These are phyloP conservation scores for Cucurbita ficifolia DNA, from an alignment of 306 rosid species.

Conservation along the genomic window DNA sequence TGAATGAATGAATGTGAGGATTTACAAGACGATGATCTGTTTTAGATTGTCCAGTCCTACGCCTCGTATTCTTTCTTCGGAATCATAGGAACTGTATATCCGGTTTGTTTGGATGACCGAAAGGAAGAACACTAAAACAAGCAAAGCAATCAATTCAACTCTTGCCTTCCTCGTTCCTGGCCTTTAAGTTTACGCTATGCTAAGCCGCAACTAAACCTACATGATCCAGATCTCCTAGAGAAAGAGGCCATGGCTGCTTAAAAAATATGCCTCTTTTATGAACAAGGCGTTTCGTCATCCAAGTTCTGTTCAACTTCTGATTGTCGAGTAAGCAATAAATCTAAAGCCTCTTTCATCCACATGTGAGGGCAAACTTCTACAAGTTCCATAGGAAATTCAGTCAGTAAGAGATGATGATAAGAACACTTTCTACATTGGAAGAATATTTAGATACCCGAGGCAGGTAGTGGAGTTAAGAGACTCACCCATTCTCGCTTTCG, in stretches of 20 bases:
- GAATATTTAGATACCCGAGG: too few species aligned
- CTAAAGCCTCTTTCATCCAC: constrained; percentile 90
- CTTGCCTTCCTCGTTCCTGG: background rate
- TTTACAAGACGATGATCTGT: too few species aligned
- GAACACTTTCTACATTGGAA: too few species aligned
- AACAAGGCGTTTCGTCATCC: background rate
- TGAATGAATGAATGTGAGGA: too few species aligned
- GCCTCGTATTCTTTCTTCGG: too few species aligned
- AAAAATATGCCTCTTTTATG: background rate
- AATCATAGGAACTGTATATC: too few species aligned
- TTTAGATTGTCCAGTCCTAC: too few species aligned
- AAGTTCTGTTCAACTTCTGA: constrained; percentile 1
- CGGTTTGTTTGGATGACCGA: background rate
- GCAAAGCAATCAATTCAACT: too few species aligned
- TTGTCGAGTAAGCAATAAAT: constrained; percentile 34
- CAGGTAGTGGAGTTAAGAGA: background rate
- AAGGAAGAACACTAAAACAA: background rate
- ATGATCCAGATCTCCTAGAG: background rate
- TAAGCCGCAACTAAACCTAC: background rate
- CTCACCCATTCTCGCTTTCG: constrained; percentile 75
- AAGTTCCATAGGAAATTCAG: constrained; percentile 12
- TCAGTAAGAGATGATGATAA: constrained; percentile 10
- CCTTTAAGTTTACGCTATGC: background rate
- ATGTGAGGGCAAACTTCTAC: constrained; percentile 64
- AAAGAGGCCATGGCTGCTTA: background rate